Conservation (phyloP, 805 yeast genomes). For the Danielia oregonensis region DNA sequence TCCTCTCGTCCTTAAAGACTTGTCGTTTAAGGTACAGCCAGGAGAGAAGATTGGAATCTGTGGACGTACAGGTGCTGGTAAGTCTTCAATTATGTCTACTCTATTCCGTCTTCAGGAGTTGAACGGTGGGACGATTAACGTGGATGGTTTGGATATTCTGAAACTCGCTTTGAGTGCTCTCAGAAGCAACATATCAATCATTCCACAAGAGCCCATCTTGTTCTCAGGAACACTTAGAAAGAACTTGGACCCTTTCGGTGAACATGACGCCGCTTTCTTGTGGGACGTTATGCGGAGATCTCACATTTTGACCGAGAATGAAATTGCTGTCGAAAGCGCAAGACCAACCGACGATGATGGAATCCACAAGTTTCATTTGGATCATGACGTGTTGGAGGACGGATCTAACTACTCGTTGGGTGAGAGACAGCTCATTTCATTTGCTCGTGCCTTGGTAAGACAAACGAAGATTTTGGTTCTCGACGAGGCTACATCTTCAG, state of each 20-base stretch:
- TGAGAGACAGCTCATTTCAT: slow-evolving; percentile 64
- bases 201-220: slow-evolving; percentile 26
- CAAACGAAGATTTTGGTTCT: slow-evolving; percentile 56
- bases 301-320: too few relatives aligned
- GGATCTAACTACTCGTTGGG: slow-evolving; percentile 71
- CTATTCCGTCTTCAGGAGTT: slow-evolving; percentile 23
- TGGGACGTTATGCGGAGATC: slow-evolving; percentile 36
- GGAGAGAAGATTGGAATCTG: slow-evolving; percentile 91
- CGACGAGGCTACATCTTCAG: slow-evolving; percentile 77
- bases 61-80: slow-evolving; percentile 73
- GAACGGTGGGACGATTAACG: slow-evolving; percentile 14
- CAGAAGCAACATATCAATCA: slow-evolving; percentile 21
- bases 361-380: slow-evolving; percentile 56
- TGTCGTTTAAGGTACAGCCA: slow-evolving; percentile 47
- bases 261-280: slow-evolving; percentile 18
- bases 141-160: slow-evolving; percentile 17
- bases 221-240: slow-evolving; percentile 23
- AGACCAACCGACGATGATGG: too few relatives aligned
- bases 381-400: slow-evolving; percentile 57
- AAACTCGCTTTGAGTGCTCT: slow-evolving; percentile 17
- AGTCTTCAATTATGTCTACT: slow-evolving; percentile 23
- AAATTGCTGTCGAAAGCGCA: too few relatives aligned
- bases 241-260: slow-evolving; percentile 65
- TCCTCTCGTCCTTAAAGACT: slow-evolving; percentile 48
- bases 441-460: slow-evolving; percentile 69